Conservation (phyloP, 2,329 filamentous ascomycete genomes). For the Chaetomiaceae sp. region DNA sequence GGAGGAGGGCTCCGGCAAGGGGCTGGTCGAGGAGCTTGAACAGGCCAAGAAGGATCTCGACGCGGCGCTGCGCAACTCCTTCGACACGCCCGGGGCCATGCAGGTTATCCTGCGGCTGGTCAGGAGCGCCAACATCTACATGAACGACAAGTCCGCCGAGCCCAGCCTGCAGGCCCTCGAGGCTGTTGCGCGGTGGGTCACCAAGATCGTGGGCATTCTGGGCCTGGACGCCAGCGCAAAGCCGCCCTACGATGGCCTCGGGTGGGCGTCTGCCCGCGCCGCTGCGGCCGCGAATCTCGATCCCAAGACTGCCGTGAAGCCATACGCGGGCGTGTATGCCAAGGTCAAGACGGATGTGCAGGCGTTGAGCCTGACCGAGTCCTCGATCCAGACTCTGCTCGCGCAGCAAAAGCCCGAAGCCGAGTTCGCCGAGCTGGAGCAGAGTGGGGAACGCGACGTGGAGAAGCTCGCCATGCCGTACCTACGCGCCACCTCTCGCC, state of each 20-base stretch:
- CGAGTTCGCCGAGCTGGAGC: constrained; percentile 45
- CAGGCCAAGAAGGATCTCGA: constrained; percentile 53
- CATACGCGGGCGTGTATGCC: constrained; percentile 42
- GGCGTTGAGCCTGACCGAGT: constrained; percentile 45
- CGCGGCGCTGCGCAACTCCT: constrained; percentile 71
- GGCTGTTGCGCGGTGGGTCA: constrained; percentile 70
- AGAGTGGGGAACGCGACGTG: constrained; percentile 45
- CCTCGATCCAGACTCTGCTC: constrained; percentile 41
- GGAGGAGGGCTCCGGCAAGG: constrained; percentile 17
- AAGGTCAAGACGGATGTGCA: constrained; percentile 45
- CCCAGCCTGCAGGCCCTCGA: constrained; percentile 46
- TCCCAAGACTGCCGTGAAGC: constrained; percentile 23
- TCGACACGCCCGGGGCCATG: constrained; percentile 81
- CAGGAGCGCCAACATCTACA: constrained; percentile 65
- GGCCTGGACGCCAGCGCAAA: constrained; percentile 66
- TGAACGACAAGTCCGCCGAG: constrained; percentile 39
- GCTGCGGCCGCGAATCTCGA: constrained; percentile 32
- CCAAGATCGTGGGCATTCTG: constrained; percentile 77
- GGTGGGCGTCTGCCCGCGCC: constrained; percentile 46
- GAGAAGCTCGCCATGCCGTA: constrained; percentile 53
- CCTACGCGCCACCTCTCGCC: constrained; percentile 49
- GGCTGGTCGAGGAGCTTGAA: constrained; percentile 33
- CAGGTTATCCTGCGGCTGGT: constrained; percentile 72
- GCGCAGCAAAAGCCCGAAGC: constrained; percentile 38
- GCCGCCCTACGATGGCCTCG: constrained; percentile 52